Evolutionary conservation across 163 green algal genomes (phyloP).

Genomic region (Coccomyxa subellipsoidea): DNA sequence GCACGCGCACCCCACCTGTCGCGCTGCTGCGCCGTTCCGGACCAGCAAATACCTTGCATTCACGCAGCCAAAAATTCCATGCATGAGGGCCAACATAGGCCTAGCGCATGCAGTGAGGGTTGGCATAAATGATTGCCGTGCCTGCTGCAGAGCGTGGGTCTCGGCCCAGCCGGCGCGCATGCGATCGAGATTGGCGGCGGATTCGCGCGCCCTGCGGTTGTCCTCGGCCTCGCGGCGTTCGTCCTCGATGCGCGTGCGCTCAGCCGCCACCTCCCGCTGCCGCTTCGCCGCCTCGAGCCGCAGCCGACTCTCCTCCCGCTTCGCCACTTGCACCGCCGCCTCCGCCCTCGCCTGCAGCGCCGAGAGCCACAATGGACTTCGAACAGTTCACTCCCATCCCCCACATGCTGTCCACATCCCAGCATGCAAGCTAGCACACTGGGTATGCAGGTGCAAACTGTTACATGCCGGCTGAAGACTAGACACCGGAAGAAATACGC

Average conservation of each 20-base stretch:
- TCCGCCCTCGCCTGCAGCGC: slow-evolving; percentile 26
- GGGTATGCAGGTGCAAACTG: too few species aligned
- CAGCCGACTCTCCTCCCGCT: slow-evolving; percentile 40
- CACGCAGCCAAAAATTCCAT: too few species aligned
- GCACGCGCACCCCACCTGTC: neutral
- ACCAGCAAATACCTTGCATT: too few species aligned
- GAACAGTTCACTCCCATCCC: too few species aligned
- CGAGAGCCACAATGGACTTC: too few species aligned
- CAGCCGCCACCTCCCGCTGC: neutral
- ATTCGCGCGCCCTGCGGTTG: slow-evolving; percentile 10
- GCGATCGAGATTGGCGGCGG: neutral
- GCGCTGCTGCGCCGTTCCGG: too few species aligned
- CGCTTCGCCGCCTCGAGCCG: slow-evolving; percentile 17
- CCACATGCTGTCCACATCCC: too few species aligned
- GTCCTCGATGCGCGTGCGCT: slow-evolving; percentile 8
- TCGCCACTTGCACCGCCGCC: slow-evolving; percentile 41
- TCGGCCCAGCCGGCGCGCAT: neutral
- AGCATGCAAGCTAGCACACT: too few species aligned
- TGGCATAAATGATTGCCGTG: neutral
- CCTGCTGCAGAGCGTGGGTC: neutral
- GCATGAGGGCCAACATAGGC: neutral
- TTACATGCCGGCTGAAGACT: too few species aligned
- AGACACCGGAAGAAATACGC: too few species aligned
- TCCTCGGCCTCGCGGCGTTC: neutral
- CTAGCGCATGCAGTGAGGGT: neutral